Evolutionary conservation across 1,284 basidiomycete genomes (phyloP), one percentile per base, ranked within the genome.

Genomic region (Malassezia arunalokei): DNA sequence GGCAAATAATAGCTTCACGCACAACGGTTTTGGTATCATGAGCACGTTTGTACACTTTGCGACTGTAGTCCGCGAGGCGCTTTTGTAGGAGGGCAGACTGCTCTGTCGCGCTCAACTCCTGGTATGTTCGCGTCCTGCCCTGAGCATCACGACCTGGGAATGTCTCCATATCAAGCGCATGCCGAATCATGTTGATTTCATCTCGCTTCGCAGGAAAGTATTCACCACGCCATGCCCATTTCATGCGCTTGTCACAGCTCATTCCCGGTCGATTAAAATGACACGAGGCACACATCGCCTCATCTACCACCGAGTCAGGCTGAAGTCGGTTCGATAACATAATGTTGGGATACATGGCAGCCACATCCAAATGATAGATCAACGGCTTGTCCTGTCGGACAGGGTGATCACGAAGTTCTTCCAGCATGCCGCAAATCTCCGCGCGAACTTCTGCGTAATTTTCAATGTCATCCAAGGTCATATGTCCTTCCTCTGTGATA

Each of bases 341-440:
- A 82, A 99, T 98, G 76, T 98, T 99, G 54, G 94, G 94, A 72
- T 99, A 98, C 94, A 99, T 99, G 62, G 94, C 94, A 1, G 94
- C 94, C 58, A 99, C 94, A 71, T 99, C 94, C 69, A 98, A 77
- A 76, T 99, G 94, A 76, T 99, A 99, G 71, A 99, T 98, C 62
- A 98, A 82, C 0, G 94, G 94, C 24, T 83, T 84, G 76, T 96
- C 92, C 48, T 81, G 79, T 15, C 91, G 86, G 47, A 82, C 80
- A 0, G 94, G 92, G 46, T 86, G 82, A 76, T 98, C 91, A 24
- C 90, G 87, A 78, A 98, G 84, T 57, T 82, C 74, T 73, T 94
- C 90, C 20, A 99, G 82, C 51, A 84, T 83, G 1, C 78, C 68
- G 57, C 79, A 80, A 57, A 99, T 94, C 62, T 85, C 76, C 8